phyloP scores from a whole-genome alignment of 1,139 yeast species.

The Hansenula sp. region DNA sequence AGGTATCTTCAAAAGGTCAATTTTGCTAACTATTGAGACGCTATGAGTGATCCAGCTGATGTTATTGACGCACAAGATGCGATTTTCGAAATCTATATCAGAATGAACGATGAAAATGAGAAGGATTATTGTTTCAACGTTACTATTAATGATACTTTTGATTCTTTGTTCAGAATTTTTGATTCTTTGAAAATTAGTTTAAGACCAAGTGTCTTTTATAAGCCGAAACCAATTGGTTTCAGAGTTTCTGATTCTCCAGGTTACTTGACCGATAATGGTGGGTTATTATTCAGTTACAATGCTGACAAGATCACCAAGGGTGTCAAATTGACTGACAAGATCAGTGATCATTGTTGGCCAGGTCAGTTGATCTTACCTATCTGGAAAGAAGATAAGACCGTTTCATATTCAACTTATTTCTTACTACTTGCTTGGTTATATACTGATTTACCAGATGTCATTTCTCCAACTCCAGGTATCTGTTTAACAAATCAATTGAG shows the following conservation, averaged over 20 bases:
- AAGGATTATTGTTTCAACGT: constrained; percentile 89
- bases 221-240: constrained; percentile 61
- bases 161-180: constrained; percentile 54
- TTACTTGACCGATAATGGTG: constrained; percentile 78
- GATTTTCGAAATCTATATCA: constrained; percentile 67
- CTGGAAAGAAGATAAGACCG: constrained; percentile 60
- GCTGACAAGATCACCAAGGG: constrained; percentile 36
- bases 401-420: constrained; percentile 41
- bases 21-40: not conserved
- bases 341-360: constrained; percentile 63
- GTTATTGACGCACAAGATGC: constrained; percentile 17
- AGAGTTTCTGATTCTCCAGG: constrained; percentile 78
- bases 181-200: constrained; percentile 66
- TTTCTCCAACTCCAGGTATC: constrained; percentile 90
- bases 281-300: constrained; percentile 60
- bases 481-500: constrained; percentile 70
- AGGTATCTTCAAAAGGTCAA: not conserved
- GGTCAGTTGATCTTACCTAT: constrained; percentile 85
- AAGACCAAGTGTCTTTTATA: constrained; percentile 75
- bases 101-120: constrained; percentile 81
- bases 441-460: constrained; percentile 84
- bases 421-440: constrained; percentile 72
- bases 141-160: constrained; percentile 50
- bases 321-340: constrained; percentile 22
- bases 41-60: constrained; percentile 10